phyloP scores from a whole-genome alignment of 2,329 filamentous ascomycete species.

The Grosmannia clavigera region DNA sequence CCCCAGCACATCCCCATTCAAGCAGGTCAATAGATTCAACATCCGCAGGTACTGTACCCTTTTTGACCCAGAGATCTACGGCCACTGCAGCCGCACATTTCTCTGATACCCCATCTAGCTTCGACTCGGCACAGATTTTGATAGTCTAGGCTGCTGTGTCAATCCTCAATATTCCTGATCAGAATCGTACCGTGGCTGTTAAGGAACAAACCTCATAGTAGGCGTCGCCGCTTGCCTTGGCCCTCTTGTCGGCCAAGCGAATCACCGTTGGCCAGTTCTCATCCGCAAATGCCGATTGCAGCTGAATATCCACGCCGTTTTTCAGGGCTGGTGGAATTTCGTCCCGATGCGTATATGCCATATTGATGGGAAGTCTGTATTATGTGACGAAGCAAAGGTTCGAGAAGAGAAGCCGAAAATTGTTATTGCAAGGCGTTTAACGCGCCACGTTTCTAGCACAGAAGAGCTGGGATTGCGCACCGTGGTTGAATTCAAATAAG shows the following conservation, averaged over 20 bases:
- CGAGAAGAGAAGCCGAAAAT: not conserved
- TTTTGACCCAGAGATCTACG: constrained; percentile 33
- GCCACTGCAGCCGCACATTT: constrained; percentile 31
- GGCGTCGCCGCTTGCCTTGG: constrained; percentile 35
- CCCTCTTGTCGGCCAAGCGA: constrained; percentile 39
- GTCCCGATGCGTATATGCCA: constrained; percentile 10
- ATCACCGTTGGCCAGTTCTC: constrained; percentile 39
- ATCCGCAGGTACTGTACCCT: constrained; percentile 34
- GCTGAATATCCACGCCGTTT: constrained; percentile 38
- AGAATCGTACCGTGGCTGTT: not conserved
- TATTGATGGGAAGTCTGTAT: not conserved
- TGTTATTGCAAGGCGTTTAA: not conserved
- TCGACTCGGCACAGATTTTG: constrained; percentile 37
- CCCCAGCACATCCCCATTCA: constrained; percentile 37
- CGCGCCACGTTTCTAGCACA: not conserved
- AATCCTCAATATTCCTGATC: not conserved
- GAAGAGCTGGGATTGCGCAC: not conserved
- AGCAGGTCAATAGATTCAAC: constrained; percentile 39
- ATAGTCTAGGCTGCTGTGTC: constrained; percentile 23
- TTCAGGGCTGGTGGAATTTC: constrained; percentile 28
- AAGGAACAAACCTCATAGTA: constrained; percentile 39
- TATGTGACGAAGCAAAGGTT: not conserved
- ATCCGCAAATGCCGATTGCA: constrained; percentile 42
- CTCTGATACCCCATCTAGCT: constrained; percentile 35
- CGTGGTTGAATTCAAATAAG: not conserved